A percentile compares a stretch with the other conserved stretches of the same genome.
These are phyloP conservation scores for Lactarius vividus DNA, from an alignment of 768 basidiomycete species.

Conservation along the genomic window DNA sequence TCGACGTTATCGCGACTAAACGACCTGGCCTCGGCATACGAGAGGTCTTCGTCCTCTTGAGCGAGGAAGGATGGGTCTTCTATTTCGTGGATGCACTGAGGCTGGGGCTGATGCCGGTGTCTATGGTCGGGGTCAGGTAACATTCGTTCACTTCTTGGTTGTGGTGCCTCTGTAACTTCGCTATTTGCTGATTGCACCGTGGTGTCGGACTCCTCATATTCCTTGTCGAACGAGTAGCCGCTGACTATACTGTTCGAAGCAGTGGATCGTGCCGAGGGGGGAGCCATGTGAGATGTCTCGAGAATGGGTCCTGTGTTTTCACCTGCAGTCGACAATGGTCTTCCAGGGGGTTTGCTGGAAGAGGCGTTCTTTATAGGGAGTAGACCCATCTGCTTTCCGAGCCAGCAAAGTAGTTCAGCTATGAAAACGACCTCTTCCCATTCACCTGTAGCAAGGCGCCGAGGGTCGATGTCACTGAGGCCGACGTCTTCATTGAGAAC, in stretches of 20 bases:
- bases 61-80: conserved; percentile 37
- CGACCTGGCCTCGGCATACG: conserved; percentile 17
- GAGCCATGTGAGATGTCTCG: conserved; percentile 18
- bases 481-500: conserved; percentile 60
- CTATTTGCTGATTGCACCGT: conserved; percentile 32
- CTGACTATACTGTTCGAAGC: conserved; percentile 36
- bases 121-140: conserved; percentile 11
- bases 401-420: conserved; percentile 67
- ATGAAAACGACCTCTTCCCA: conserved; percentile 67
- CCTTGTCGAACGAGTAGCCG: conserved; percentile 34
- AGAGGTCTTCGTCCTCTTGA: conserved; percentile 18
- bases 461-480: conserved; percentile 62
- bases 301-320: conserved; percentile 3
- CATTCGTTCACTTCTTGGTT: conserved; percentile 8
- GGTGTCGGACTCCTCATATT: conserved; percentile 38
- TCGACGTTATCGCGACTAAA: conserved; percentile 11
- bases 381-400: conserved; percentile 48
- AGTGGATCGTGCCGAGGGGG: conserved; percentile 37
- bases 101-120: conserved; percentile 12
- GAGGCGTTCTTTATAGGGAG: conserved; percentile 27
- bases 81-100: conserved; percentile 55
- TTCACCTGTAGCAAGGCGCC: conserved; percentile 58
- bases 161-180: conserved; percentile 26
- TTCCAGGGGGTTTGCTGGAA: conserved; percentile 6
- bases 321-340: conserved; percentile 14